These are phyloP conservation scores for Pseudocercospora ulei DNA, from an alignment of 2,329 filamentous ascomycete genomes.

Conservation along the genomic window DNA sequence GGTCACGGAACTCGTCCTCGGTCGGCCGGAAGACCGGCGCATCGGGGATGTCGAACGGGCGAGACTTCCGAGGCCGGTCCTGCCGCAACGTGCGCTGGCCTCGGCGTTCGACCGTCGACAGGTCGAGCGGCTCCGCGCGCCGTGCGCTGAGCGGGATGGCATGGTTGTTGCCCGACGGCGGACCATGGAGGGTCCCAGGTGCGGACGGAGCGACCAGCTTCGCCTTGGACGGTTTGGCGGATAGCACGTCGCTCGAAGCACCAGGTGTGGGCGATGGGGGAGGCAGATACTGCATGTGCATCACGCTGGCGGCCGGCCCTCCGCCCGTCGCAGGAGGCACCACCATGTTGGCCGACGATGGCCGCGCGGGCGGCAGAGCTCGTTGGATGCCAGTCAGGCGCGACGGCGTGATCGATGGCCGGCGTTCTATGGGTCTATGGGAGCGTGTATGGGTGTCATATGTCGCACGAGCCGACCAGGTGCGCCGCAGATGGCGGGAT, in stretches of 20 bases:
- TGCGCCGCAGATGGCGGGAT: conserved; percentile 1
- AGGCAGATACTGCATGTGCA: conserved; percentile 8
- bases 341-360: conserved; percentile 24
- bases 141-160: conserved; percentile 54
- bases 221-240: conserved; percentile 14
- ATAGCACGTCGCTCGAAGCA: conserved; percentile 12
- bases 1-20: conserved; percentile 88
- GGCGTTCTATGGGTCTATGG: neutral
- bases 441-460: conserved; percentile 5
- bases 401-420: conserved; percentile 1
- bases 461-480: conserved; percentile 4
- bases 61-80: conserved; percentile 37
- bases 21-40: conserved; percentile 85
- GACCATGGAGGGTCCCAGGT: conserved; percentile 32
- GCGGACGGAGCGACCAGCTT: conserved; percentile 23
- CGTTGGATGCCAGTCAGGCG: neutral
- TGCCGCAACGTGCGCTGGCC: conserved; percentile 66
- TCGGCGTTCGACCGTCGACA: conserved; percentile 83
- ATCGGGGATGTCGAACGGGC: conserved; percentile 76
- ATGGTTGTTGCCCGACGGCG: conserved; percentile 36
- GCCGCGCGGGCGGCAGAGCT: conserved; percentile 12
- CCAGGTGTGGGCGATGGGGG: conserved; percentile 18
- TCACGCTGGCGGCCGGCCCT: conserved; percentile 12
- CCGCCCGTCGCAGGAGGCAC: conserved; percentile 28
- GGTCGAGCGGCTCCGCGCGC: conserved; percentile 61